These are phyloP conservation scores for Alternaria longipes DNA, from an alignment of 2,329 filamentous ascomycete genomes.

Conservation along the genomic window DNA sequence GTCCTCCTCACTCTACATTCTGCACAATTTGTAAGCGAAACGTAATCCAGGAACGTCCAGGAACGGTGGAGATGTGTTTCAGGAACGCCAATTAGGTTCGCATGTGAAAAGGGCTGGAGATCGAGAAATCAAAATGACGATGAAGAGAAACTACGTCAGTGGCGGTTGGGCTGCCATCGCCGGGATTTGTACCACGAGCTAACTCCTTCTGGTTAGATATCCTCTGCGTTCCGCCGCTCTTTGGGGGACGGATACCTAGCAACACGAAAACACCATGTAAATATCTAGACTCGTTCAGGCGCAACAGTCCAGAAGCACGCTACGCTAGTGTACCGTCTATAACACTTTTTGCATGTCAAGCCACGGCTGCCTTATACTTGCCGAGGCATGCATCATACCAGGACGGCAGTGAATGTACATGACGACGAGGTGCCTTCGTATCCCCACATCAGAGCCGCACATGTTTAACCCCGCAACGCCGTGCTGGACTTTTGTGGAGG, in stretches of 20 bases:
- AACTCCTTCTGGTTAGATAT: background rate
- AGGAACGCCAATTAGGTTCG: slow-evolving; percentile 6
- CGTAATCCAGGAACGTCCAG: background rate
- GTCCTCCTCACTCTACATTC: slow-evolving; percentile 1
- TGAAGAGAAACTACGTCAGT: slow-evolving; percentile 12
- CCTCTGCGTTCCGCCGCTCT: slow-evolving; percentile 3
- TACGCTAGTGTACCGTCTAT: background rate
- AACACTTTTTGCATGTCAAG: background rate
- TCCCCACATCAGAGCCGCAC: slow-evolving; percentile 9
- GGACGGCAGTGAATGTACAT: slow-evolving; percentile 7
- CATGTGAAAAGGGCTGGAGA: slow-evolving; percentile 5
- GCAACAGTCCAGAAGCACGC: background rate
- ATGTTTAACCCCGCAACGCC: slow-evolving; percentile 12
- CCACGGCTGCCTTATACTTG: background rate
- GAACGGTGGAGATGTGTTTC: slow-evolving; percentile 5
- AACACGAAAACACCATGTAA: slow-evolving; percentile 3
- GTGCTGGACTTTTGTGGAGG: slow-evolving; percentile 1
- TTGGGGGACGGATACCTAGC: background rate
- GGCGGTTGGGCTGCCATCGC: slow-evolving; percentile 8
- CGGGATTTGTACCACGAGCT: background rate
- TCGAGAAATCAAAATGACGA: slow-evolving; percentile 15
- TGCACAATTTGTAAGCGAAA: slow-evolving; percentile 1
- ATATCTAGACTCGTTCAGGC: background rate
- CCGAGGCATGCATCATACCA: background rate
- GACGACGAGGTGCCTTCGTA: slow-evolving; percentile 4